A percentile compares a stretch with the other conserved stretches of the same genome.
Conservation (phyloP, 768 basidiomycete genomes). For the Ramaria sp. region DNA sequence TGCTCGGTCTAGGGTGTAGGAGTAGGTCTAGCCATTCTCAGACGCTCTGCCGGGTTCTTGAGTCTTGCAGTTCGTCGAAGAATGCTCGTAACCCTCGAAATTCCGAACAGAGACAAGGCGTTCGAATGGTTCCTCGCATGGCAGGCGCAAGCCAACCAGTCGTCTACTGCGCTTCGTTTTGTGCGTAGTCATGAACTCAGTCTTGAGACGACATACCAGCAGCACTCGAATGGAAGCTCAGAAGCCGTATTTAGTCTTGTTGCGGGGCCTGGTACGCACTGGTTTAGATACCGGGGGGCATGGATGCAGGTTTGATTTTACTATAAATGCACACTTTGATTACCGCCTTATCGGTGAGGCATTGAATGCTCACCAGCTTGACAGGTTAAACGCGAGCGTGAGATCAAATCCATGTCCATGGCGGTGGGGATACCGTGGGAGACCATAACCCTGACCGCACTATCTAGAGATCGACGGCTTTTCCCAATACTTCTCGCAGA, state of each 20-base stretch:
- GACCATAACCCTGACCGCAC: slow-evolving; percentile 86
- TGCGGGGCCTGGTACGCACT: slow-evolving; percentile 91
- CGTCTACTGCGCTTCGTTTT: slow-evolving; percentile 31
- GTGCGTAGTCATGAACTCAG: slow-evolving; percentile 84
- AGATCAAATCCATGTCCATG: slow-evolving; percentile 83
- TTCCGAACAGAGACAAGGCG: slow-evolving; percentile 88
- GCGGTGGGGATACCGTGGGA: slow-evolving; percentile 95
- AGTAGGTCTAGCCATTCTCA: slow-evolving; percentile 66
- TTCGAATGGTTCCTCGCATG: slow-evolving; percentile 97
- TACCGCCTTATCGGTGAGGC: neutral
- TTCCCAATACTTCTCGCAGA: slow-evolving; percentile 78
- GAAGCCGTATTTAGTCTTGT: slow-evolving; percentile 88
- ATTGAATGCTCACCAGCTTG: neutral
- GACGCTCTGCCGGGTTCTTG: slow-evolving; percentile 58
- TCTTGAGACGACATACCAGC: slow-evolving; percentile 85
- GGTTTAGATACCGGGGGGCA: slow-evolving; percentile 77
- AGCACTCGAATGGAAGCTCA: slow-evolving; percentile 83
- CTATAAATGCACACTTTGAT: neutral
- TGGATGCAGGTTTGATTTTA: slow-evolving; percentile 80
- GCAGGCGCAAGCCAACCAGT: slow-evolving; percentile 64
- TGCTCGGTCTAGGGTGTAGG: slow-evolving; percentile 63
- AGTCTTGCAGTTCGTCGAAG: slow-evolving; percentile 74
- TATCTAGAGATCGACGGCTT: slow-evolving; percentile 74
- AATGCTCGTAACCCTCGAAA: slow-evolving; percentile 90
- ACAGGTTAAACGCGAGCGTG: slow-evolving; percentile 90